Evolutionary conservation across 2,329 filamentous ascomycete species (phyloP).

Genomic region (Cladosporium sp.): DNA sequence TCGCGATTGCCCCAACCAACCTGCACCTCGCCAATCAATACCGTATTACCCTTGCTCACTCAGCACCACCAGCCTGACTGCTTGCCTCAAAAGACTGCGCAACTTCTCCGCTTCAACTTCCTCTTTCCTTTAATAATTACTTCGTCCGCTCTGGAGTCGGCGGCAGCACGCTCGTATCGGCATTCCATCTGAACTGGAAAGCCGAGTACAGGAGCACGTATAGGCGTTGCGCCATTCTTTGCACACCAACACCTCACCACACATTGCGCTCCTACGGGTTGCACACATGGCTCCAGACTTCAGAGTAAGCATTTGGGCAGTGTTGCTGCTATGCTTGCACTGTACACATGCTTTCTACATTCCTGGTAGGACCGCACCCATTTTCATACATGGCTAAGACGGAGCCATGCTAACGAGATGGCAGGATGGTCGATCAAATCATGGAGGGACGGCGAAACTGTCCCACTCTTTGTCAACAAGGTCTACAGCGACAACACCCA

Average conservation of each 20-base stretch:
- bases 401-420: slow-evolving; percentile 8
- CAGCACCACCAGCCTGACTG: background rate
- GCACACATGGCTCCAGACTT: slow-evolving; percentile 35
- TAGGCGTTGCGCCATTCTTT: slow-evolving; percentile 6
- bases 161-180: background rate
- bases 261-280: background rate
- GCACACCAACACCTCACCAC: background rate
- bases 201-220: background rate
- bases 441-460: slow-evolving; percentile 70
- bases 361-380: slow-evolving; percentile 57
- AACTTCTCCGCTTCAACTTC: background rate
- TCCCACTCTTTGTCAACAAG: slow-evolving; percentile 88
- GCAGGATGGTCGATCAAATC: slow-evolving; percentile 77
- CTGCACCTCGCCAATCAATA: background rate
- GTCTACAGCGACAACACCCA: slow-evolving; percentile 86
- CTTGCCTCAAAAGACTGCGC: background rate
- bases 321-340: slow-evolving; percentile 47
- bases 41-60: background rate
- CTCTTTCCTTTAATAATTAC: background rate
- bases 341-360: slow-evolving; percentile 72
- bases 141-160: background rate
- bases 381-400: background rate
- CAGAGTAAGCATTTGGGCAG: slow-evolving; percentile 37
- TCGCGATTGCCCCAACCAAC: background rate
- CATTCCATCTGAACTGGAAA: background rate